A percentile compares a stretch with the other conserved stretches of the same genome.
phyloP scores from a whole-genome alignment of 257 asterid genomes.

The Solanum rostratum region DNA sequence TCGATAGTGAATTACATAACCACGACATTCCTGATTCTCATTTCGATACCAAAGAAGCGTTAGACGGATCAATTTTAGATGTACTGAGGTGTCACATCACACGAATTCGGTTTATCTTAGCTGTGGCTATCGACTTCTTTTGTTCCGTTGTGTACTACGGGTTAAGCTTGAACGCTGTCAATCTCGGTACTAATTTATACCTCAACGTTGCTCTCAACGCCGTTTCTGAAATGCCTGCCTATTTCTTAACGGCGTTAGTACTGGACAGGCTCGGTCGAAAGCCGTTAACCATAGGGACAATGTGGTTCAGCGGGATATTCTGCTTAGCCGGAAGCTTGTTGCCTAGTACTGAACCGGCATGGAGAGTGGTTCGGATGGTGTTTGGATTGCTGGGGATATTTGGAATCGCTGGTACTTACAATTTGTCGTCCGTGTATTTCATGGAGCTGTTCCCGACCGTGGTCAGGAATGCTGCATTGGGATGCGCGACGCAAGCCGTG shows the following conservation, averaged over 20 bases:
- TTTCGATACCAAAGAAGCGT: too few species aligned
- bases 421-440: slow-evolving; percentile 53
- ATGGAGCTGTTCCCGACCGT: slow-evolving; percentile 75
- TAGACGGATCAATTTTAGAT: too few species aligned
- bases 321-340: slow-evolving; percentile 43
- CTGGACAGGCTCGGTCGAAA: slow-evolving; percentile 51
- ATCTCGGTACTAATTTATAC: slow-evolving; percentile 70
- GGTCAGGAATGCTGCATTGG: slow-evolving; percentile 77
- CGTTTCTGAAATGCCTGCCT: slow-evolving; percentile 74
- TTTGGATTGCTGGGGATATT: slow-evolving; percentile 65
- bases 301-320: slow-evolving; percentile 58
- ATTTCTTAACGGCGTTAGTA: slow-evolving; percentile 42
- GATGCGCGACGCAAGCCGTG: slow-evolving; percentile 69
- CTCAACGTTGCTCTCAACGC: slow-evolving; percentile 62
- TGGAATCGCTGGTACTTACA: slow-evolving; percentile 82
- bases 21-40: too few species aligned
- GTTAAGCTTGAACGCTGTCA: slow-evolving; percentile 61
- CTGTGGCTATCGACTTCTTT: too few species aligned
- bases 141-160: slow-evolving; percentile 81
- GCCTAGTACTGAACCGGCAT: slow-evolving; percentile 9
- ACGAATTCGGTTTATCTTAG: too few species aligned
- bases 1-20: too few species aligned
- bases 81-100: too few species aligned
- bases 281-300: slow-evolving; percentile 62
- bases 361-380: slow-evolving; percentile 30